phyloP scores from a whole-genome alignment of 2,329 filamentous ascomycete species.

The Talaromyces sp. region DNA sequence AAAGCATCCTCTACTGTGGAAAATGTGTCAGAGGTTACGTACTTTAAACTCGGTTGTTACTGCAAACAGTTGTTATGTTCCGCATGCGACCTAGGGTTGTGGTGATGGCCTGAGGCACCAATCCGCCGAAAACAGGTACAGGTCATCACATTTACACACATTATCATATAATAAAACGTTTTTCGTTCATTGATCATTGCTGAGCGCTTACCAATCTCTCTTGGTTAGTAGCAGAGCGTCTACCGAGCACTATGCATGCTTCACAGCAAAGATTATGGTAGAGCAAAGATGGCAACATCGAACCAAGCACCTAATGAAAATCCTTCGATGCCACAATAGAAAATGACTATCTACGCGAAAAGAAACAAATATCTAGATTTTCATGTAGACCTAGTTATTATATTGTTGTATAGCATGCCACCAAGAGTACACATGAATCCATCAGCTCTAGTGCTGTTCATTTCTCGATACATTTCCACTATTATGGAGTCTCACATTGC shows the following conservation, averaged over 20 bases:
- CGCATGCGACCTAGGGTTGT: constrained; percentile 3
- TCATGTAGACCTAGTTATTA: no score
- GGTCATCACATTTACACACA: background rate
- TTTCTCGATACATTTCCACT: no score
- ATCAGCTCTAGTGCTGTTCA: no score
- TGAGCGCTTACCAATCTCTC: background rate
- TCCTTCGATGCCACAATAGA: no score
- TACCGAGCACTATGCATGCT: background rate
- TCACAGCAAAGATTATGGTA: background rate
- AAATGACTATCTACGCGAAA: no score
- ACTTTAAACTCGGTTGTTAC: background rate
- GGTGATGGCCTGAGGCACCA: constrained; percentile 8
- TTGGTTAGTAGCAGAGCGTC: background rate
- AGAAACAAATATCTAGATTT: no score
- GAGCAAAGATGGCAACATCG: no score
- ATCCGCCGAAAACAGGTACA: constrained; percentile 9
- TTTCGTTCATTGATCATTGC: background rate
- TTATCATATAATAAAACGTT: background rate
- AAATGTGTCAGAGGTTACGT: background rate
- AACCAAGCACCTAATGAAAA: no score
- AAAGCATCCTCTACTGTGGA: background rate
- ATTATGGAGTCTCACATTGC: no score
- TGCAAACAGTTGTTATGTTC: constrained; percentile 7
- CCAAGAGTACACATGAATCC: no score
- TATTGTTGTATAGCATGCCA: no score